Evolutionary conservation across 164 flowering plant genomes (phyloP), one percentile per base, ranked within the genome.

Genomic region (Warburgia ugandensis): DNA sequence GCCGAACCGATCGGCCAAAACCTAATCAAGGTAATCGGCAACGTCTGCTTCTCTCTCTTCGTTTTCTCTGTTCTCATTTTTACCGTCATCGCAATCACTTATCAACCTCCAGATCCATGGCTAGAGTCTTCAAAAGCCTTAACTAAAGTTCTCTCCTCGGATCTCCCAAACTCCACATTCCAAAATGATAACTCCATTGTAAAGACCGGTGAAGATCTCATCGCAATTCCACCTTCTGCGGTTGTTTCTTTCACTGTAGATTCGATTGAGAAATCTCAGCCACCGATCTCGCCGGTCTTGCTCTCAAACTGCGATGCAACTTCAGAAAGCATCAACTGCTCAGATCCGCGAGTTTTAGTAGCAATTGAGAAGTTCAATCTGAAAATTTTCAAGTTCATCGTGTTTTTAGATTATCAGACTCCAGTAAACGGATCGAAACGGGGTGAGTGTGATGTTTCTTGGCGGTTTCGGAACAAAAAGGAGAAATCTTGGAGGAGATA

Each of bases 21-120:
- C 58, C 44, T 83, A 9, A 74, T 91, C 11, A 91, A 91, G 66
- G 64, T 81, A 12, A 78, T 87, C 21, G 77, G 87, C 79, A 91
- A 87, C 58, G 79, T 81, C 26, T 91, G 92, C 59, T 91, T 84
- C 78, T 84, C 94, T 6, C 64, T 78, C 11, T 90, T 86, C 55
- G 94, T 90, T 8, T 75, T 86, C 66, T 65, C 85, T 8, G 97
- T 90, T 4, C 77, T 90, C 33, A 65, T 86, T 1, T 65, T 84
- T 37, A 82, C 95, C 6, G 95, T 84, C 16, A 80, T 87, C 50
- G 95, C 98, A 50, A 71, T 91, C 56, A 87, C 95, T 21, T 91
- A 85, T 72, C 95, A 87, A 57, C 96, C 98, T 7, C 96, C 98
- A 23, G 96, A 91, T 67, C 98, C 98, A 39, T 91, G 98, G 98